Evolutionary conservation across 768 basidiomycete genomes (phyloP).

Genomic region (Lentinula sp.): DNA sequence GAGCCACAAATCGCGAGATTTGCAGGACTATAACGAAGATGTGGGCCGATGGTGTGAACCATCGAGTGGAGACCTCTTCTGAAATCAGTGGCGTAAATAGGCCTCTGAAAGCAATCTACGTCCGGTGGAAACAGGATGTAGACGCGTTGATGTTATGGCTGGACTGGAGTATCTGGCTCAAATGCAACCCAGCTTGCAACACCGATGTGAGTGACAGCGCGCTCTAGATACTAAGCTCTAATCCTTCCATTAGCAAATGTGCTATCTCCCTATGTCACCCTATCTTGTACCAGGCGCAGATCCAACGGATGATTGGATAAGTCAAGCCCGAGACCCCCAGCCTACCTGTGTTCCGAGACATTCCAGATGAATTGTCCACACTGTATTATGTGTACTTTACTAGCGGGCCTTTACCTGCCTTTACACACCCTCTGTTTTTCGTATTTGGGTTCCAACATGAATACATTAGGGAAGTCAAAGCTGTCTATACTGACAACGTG

Average conservation of each 20-base stretch:
- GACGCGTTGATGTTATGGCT: neutral
- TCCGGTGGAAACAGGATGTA: neutral
- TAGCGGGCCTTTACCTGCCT: too few relatives aligned
- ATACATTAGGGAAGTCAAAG: neutral
- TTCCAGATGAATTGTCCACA: neutral
- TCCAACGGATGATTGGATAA: neutral
- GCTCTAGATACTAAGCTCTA: too few relatives aligned
- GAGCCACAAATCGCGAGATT: conserved; percentile 16
- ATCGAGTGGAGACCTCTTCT: neutral
- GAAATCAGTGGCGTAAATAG: neutral
- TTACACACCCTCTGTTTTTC: too few relatives aligned
- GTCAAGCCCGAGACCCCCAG: neutral
- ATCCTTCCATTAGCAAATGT: neutral
- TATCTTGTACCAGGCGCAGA: neutral
- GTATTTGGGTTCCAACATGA: neutral
- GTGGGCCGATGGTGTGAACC: conserved; percentile 15
- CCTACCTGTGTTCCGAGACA: neutral
- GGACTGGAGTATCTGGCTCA: conserved; percentile 4
- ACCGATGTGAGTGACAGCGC: neutral
- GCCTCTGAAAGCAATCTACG: neutral
- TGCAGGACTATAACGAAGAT: conserved; percentile 13
- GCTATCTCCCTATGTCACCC: conserved; percentile 3
- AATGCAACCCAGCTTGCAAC: neutral
- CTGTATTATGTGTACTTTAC: too few relatives aligned
- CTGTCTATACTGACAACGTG: neutral